Evolutionary conservation across 140 eudicot genomes (phyloP).

Genomic region (Flaveria floridana): DNA sequence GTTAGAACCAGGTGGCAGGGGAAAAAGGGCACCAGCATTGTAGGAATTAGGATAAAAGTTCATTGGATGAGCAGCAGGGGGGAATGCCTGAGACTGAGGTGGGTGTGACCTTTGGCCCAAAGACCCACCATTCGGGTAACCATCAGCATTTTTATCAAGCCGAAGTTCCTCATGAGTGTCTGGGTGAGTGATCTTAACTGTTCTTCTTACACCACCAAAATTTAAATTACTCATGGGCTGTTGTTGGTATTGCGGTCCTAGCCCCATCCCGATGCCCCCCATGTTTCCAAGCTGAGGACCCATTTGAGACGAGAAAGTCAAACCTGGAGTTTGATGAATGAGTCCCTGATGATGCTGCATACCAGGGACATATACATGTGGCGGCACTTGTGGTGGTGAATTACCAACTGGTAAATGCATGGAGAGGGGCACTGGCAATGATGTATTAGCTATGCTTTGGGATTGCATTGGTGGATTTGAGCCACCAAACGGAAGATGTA

Average conservation of each 20-base stretch:
- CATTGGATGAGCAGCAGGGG: conserved; percentile 40
- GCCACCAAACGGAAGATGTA: conserved; percentile 65
- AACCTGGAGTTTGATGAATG: conserved; percentile 66
- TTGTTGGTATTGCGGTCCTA: conserved; percentile 45
- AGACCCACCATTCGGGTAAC: conserved; percentile 39
- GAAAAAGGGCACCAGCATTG: conserved; percentile 39
- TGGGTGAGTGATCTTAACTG: conserved; percentile 91
- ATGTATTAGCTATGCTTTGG: conserved; percentile 55
- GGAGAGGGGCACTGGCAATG: conserved; percentile 59
- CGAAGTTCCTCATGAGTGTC: conserved; percentile 83
- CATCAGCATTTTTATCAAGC: conserved; percentile 49
- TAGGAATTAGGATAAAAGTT: conserved; percentile 53
- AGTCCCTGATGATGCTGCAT: conserved; percentile 75
- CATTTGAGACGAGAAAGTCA: conserved; percentile 62
- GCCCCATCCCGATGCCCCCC: conserved; percentile 53
- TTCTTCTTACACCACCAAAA: conserved; percentile 46
- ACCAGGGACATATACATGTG: conserved; percentile 52
- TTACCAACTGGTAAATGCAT: conserved; percentile 59
- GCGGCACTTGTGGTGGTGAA: conserved; percentile 59
- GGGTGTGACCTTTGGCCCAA: conserved; percentile 52
- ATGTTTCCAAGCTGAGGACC: conserved; percentile 72
- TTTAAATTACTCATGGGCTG: conserved; percentile 59
- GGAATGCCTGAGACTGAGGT: conserved; percentile 60
- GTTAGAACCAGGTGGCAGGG: conserved; percentile 41
- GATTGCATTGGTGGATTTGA: conserved; percentile 66